phyloP scores from a whole-genome alignment of 768 basidiomycete genomes.

The Thelephora aurantiotincta region DNA sequence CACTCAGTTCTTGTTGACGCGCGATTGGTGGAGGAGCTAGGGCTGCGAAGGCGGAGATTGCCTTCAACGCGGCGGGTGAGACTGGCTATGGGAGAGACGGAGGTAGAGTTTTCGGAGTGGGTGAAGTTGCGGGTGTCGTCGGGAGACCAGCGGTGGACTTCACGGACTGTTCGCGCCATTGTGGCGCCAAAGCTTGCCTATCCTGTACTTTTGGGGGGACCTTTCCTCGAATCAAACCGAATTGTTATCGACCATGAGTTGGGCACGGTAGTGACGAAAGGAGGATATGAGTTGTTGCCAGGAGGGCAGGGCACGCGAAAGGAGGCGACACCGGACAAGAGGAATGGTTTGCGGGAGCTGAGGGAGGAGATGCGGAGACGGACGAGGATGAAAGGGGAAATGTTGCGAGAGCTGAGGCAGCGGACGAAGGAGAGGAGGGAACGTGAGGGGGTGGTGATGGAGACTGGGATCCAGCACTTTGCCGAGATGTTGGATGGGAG shows the following conservation, averaged over 20 bases:
- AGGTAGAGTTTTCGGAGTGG: conserved; percentile 4
- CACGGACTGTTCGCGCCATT: conserved; percentile 10
- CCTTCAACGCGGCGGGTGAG: conserved; percentile 1
- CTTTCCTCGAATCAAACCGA: conserved; percentile 20
- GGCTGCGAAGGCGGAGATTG: conserved; percentile 1
- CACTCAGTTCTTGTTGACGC: conserved; percentile 19
- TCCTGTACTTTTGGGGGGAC: conserved; percentile 19
- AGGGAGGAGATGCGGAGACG: too few relatives aligned
- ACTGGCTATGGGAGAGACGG: conserved; percentile 1
- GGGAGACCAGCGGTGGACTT: too few relatives aligned
- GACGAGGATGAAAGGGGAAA: too few relatives aligned
- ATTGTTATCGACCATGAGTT: conserved; percentile 18
- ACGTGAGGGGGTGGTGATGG: too few relatives aligned
- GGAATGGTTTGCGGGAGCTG: too few relatives aligned
- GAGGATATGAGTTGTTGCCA: too few relatives aligned
- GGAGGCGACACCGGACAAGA: too few relatives aligned
- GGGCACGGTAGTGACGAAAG: conserved; percentile 1
- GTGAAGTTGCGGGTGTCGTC: not conserved
- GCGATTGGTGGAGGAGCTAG: conserved; percentile 8
- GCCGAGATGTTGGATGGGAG: not conserved
- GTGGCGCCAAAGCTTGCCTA: conserved; percentile 7
- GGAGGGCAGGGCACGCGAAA: too few relatives aligned
- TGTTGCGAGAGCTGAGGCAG: too few relatives aligned
- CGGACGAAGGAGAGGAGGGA: too few relatives aligned
- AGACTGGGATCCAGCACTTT: too few relatives aligned